These are phyloP conservation scores for Aspergillus fructus DNA, from an alignment of 2,329 filamentous ascomycete genomes.

Conservation along the genomic window DNA sequence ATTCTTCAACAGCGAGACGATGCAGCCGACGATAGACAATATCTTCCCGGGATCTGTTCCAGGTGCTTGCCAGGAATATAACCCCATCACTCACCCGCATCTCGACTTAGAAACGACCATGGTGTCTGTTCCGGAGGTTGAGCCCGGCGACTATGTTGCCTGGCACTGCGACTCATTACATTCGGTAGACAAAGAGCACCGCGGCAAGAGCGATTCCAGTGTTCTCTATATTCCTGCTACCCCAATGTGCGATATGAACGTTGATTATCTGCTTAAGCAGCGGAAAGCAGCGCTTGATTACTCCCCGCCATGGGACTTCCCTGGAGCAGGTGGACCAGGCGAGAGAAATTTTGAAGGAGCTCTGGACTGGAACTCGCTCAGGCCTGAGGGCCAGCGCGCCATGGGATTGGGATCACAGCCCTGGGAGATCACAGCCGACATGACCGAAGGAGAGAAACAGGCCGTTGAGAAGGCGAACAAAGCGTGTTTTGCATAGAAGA, in stretches of 20 bases:
- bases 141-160: slow-evolving; percentile 72
- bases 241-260: slow-evolving; percentile 73
- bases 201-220: slow-evolving; percentile 70
- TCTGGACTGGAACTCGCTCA: slow-evolving; percentile 40
- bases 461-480: slow-evolving; percentile 55
- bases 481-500: slow-evolving; percentile 46
- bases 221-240: slow-evolving; percentile 89
- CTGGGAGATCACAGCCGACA: slow-evolving; percentile 48
- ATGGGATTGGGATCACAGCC: slow-evolving; percentile 55
- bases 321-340: slow-evolving; percentile 52
- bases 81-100: slow-evolving; percentile 65
- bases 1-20: slow-evolving; percentile 66
- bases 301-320: slow-evolving; percentile 68
- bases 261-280: slow-evolving; percentile 68
- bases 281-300: slow-evolving; percentile 69
- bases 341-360: slow-evolving; percentile 41
- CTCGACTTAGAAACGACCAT: slow-evolving; percentile 66
- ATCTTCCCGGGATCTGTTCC: slow-evolving; percentile 68
- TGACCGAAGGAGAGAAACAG: slow-evolving; percentile 53
- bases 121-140: slow-evolving; percentile 68
- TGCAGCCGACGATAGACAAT: slow-evolving; percentile 40
- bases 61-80: slow-evolving; percentile 69
- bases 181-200: slow-evolving; percentile 76
- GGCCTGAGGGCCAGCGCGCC: slow-evolving; percentile 51
- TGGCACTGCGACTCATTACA: slow-evolving; percentile 83